Conservation (phyloP, 2,329 filamentous ascomycete species). For the Diaporthe citri region DNA sequence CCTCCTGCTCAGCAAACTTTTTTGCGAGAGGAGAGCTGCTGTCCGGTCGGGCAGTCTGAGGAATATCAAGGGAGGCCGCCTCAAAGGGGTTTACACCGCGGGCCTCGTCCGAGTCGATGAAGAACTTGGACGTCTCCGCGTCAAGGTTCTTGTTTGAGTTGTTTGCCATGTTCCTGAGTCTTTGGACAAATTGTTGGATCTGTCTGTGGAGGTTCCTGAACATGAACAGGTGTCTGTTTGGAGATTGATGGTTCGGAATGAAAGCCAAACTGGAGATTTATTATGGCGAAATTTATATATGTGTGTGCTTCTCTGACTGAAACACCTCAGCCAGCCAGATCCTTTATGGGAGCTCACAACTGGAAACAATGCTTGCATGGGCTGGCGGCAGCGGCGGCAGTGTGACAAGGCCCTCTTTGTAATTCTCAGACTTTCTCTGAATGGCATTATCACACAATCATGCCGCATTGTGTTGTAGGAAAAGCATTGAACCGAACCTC, state of each 20-base stretch:
- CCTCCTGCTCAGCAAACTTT: neutral
- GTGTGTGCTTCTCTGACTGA: neutral
- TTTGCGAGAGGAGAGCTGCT: neutral
- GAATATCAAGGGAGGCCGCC: neutral
- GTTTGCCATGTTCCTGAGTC: slow-evolving; percentile 7
- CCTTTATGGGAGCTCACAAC: neutral
- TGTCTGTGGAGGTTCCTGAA: slow-evolving; percentile 3
- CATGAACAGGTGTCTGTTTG: neutral
- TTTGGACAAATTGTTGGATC: neutral
- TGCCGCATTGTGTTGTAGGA: neutral
- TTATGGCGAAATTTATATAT: neutral
- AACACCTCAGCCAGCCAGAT: neutral
- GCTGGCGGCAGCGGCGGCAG: neutral
- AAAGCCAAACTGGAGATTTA: neutral
- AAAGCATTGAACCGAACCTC: neutral
- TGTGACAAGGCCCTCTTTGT: neutral
- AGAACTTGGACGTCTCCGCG: neutral
- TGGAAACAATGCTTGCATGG: neutral
- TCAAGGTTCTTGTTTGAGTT: neutral
- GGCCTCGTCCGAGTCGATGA: neutral
- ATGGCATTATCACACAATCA: neutral
- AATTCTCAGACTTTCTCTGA: neutral
- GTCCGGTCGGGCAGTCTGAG: neutral
- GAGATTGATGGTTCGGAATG: neutral
- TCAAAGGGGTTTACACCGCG: neutral